Percentiles rank a stretch among this genome's conserved stretches.
phyloP scores from a whole-genome alignment of 2,329 filamentous ascomycete genomes.

The Fusarium nurragi region DNA sequence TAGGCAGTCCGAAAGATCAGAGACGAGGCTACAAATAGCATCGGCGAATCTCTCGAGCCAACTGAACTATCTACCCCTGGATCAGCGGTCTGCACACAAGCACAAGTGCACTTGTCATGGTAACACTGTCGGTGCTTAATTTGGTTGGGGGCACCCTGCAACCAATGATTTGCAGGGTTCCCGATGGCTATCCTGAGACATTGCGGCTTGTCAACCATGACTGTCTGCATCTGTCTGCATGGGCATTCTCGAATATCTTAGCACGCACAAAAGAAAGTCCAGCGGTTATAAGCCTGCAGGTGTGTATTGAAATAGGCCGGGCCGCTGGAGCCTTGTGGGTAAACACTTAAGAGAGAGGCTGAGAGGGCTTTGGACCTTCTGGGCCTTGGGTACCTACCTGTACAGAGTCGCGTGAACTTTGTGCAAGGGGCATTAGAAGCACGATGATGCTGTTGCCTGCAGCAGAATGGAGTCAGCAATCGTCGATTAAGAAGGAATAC shows the following conservation, averaged over 20 bases:
- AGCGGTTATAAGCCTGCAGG: conserved; percentile 13
- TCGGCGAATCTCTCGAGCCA: conserved; percentile 39
- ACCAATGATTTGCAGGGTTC: conserved; percentile 40
- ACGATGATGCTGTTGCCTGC: conserved; percentile 42
- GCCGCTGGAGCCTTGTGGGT: conserved; percentile 31
- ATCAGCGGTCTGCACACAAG: conserved; percentile 40
- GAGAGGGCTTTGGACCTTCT: conserved; percentile 36
- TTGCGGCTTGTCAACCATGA: conserved; percentile 6
- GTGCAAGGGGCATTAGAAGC: conserved; percentile 32
- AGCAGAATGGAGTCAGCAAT: conserved; percentile 32
- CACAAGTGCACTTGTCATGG: conserved; percentile 29
- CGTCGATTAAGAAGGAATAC: conserved; percentile 15
- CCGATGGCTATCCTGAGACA: conserved; percentile 24
- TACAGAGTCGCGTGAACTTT: conserved; percentile 42
- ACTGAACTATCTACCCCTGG: conserved; percentile 36
- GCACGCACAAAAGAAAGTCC: conserved; percentile 15
- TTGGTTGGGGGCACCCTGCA: conserved; percentile 26
- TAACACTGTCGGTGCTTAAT: conserved; percentile 38
- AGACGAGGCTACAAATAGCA: conserved; percentile 32
- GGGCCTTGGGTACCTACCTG: conserved; percentile 25
- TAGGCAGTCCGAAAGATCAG: conserved; percentile 21
- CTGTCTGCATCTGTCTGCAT: conserved; percentile 3
- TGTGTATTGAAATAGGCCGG: conserved; percentile 17
- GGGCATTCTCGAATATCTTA: conserved; percentile 9
- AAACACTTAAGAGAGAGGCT: conserved; percentile 10